phyloP scores from a whole-genome alignment of 805 yeast species.

The Nakazawaea siamensis region DNA sequence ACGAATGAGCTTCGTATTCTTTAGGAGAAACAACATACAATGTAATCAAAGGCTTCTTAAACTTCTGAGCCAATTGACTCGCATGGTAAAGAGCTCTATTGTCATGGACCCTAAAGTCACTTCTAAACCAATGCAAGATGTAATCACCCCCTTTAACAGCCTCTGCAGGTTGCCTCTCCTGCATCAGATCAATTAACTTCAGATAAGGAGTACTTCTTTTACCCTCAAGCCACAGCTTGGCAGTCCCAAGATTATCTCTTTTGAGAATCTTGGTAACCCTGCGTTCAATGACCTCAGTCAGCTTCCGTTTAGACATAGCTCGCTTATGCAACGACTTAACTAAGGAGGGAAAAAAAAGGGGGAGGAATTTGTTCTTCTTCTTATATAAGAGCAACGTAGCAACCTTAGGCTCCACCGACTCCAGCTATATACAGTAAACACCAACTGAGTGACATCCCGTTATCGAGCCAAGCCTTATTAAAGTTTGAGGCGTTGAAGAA shows the following conservation, averaged over 20 bases:
- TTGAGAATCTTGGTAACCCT: slow-evolving; percentile 6
- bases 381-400: neutral
- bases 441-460: slow-evolving; percentile 87
- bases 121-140: slow-evolving; percentile 38
- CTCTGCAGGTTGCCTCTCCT: neutral
- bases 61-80: slow-evolving; percentile 21
- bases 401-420: slow-evolving; percentile 22
- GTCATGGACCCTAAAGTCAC: slow-evolving; percentile 37
- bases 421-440: slow-evolving; percentile 68
- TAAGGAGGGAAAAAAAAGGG: neutral
- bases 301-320: slow-evolving; percentile 1
- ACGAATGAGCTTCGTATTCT: slow-evolving; percentile 32
- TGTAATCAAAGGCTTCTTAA: slow-evolving; percentile 27
- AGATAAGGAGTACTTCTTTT: slow-evolving; percentile 3
- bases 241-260: slow-evolving; percentile 7
- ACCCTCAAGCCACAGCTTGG: slow-evolving; percentile 2
- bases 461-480: slow-evolving; percentile 51
- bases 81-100: slow-evolving; percentile 33
- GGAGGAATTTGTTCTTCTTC: neutral
- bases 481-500: slow-evolving; percentile 56
- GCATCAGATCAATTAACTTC: neutral
- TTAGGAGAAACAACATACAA: slow-evolving; percentile 32
- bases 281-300: slow-evolving; percentile 4
- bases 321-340: neutral
- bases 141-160: slow-evolving; percentile 10